These are phyloP conservation scores for Taiwanofungus camphoratus DNA, from an alignment of 1,284 basidiomycete species.

Conservation along the genomic window DNA sequence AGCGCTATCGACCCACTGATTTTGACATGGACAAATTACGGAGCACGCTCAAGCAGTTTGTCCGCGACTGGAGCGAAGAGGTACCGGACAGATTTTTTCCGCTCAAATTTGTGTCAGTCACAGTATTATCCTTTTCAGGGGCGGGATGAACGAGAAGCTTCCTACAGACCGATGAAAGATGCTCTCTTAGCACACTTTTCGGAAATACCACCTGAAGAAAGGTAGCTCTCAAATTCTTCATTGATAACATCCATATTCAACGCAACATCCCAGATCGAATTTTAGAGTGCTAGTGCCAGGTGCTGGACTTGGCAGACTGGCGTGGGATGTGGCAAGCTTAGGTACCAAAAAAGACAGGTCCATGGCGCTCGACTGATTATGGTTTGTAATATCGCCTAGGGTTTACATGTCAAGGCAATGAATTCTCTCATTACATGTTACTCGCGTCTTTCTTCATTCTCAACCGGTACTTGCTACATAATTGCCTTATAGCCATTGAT, in stretches of 20 bases:
- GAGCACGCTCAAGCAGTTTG: slow-evolving; percentile 86
- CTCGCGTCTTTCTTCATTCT: slow-evolving; percentile 79
- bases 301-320: slow-evolving; percentile 79
- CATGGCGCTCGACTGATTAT: not conserved
- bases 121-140: slow-evolving; percentile 46
- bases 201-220: slow-evolving; percentile 45
- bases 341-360: slow-evolving; percentile 40
- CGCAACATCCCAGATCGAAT: slow-evolving; percentile 34
- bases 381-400: slow-evolving; percentile 38
- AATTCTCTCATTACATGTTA: slow-evolving; percentile 93
- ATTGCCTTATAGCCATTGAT: slow-evolving; percentile 7
- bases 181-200: slow-evolving; percentile 61
- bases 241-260: not conserved
- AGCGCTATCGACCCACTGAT: slow-evolving; percentile 50
- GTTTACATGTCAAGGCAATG: slow-evolving; percentile 86
- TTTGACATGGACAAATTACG: slow-evolving; percentile 83
- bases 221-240: slow-evolving; percentile 31
- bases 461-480: slow-evolving; percentile 24
- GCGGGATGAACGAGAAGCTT: slow-evolving; percentile 64
- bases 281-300: slow-evolving; percentile 84
- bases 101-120: not conserved
- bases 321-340: slow-evolving; percentile 78
- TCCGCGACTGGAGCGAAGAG: slow-evolving; percentile 85
- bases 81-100: slow-evolving; percentile 7
- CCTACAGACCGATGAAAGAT: slow-evolving; percentile 76